These are phyloP conservation scores for Phytophthora melonis DNA, from an alignment of 352 stramenopile species.

Conservation along the genomic window DNA sequence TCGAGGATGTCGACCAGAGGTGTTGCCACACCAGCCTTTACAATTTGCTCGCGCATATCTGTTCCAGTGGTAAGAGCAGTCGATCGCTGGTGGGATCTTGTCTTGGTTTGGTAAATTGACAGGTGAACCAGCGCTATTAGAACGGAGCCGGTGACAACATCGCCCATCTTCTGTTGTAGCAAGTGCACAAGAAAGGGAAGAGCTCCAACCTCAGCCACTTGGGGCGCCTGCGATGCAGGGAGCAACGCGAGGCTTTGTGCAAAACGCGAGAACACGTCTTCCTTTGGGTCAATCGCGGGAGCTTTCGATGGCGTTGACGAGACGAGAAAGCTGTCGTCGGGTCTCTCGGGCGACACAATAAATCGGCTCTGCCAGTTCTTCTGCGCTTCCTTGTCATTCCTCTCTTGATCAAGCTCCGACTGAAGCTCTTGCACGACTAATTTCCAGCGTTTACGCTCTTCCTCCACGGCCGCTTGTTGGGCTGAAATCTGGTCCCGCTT, in stretches of 20 bases:
- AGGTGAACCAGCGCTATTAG: slow-evolving; percentile 76
- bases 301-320: slow-evolving; percentile 9
- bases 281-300: slow-evolving; percentile 38
- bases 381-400: slow-evolving; percentile 77
- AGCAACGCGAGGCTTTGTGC: slow-evolving; percentile 76
- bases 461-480: slow-evolving; percentile 58
- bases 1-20: slow-evolving; percentile 68
- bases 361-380: slow-evolving; percentile 69
- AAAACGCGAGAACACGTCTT: slow-evolving; percentile 77
- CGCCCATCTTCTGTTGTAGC: slow-evolving; percentile 59
- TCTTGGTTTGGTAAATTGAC: slow-evolving; percentile 60
- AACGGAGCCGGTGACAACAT: slow-evolving; percentile 71
- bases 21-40: slow-evolving; percentile 56
- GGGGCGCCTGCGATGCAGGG: slow-evolving; percentile 49
- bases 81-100: background rate
- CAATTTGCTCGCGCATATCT: slow-evolving; percentile 67
- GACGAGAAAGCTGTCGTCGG: slow-evolving; percentile 9
- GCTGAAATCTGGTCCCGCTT: slow-evolving; percentile 71
- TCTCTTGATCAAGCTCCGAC: slow-evolving; percentile 61
- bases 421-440: slow-evolving; percentile 49
- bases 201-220: slow-evolving; percentile 59
- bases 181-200: slow-evolving; percentile 75
- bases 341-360: slow-evolving; percentile 6
- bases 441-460: slow-evolving; percentile 59
- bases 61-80: background rate